Percentiles rank a stretch among this genome's conserved stretches.
Evolutionary conservation across 306 rosid genomes (phyloP).

Genomic region (Lotus japonicus): DNA sequence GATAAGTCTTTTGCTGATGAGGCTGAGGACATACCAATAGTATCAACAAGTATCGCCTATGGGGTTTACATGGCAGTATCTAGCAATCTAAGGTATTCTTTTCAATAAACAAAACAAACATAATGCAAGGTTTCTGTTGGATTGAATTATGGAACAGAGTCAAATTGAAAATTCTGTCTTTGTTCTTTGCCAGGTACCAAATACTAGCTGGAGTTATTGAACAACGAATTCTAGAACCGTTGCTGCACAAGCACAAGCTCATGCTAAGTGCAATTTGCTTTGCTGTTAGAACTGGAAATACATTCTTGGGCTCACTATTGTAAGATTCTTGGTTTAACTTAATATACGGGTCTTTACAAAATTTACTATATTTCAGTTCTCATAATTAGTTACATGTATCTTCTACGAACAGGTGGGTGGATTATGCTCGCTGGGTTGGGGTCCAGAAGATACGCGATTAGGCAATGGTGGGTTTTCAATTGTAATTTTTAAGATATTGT

Average conservation of each 20-base stretch:
- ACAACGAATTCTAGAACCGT: conserved; percentile 74
- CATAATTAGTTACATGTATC: not conserved
- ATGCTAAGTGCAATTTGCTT: conserved; percentile 59
- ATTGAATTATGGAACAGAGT: conserved; percentile 10
- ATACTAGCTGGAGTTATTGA: conserved; percentile 71
- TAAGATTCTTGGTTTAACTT: conserved; percentile 31
- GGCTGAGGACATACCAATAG: conserved; percentile 73
- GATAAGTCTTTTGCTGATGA: conserved; percentile 73
- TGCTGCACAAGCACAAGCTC: conserved; percentile 67
- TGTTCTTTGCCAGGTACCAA: conserved; percentile 56
- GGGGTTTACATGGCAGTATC: conserved; percentile 94
- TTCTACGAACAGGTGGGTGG: conserved; percentile 72
- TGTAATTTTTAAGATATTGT: not conserved
- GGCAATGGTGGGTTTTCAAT: not conserved
- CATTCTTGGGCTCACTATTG: conserved; percentile 81
- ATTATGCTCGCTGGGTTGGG: conserved; percentile 89
- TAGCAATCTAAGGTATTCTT: conserved; percentile 71
- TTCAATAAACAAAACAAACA: not conserved
- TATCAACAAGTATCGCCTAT: conserved; percentile 79
- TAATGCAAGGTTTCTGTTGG: not conserved
- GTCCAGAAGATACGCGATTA: conserved; percentile 60
- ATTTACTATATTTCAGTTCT: not conserved
- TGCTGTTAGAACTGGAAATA: conserved; percentile 82
- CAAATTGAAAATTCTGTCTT: not conserved
- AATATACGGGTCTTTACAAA: not conserved